These are phyloP conservation scores for Claviceps maximensis DNA, from an alignment of 2,329 filamentous ascomycete species.

Conservation along the genomic window DNA sequence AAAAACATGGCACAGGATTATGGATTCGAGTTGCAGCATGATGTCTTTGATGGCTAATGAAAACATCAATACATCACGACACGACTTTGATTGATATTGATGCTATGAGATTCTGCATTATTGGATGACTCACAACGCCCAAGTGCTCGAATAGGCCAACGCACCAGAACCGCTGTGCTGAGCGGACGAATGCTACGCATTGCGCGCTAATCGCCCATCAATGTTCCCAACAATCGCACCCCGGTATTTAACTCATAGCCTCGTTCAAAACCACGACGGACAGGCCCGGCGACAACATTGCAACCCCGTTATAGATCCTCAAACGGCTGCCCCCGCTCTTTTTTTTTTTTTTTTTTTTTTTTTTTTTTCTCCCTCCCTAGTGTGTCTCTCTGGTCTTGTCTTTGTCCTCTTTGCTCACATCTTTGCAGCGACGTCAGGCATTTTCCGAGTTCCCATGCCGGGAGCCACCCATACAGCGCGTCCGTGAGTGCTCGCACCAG, in stretches of 20 bases:
- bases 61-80: too few relatives aligned
- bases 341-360: neutral
- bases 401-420: neutral
- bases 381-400: too few relatives aligned
- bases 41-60: too few relatives aligned
- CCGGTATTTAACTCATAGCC: neutral
- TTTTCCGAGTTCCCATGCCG: neutral
- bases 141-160: neutral
- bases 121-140: neutral
- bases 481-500: neutral
- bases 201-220: neutral
- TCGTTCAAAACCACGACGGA: neutral
- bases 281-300: neutral
- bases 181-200: neutral
- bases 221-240: neutral
- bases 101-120: neutral
- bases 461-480: too few relatives aligned
- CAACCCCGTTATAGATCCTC: neutral
- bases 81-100: too few relatives aligned
- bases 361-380: neutral
- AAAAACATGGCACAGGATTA: too few relatives aligned
- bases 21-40: too few relatives aligned
- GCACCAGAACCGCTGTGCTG: neutral
- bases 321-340: neutral
- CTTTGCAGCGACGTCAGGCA: neutral